These are phyloP conservation scores for Chytridiales sp. DNA, from an alignment of 371 early-diverging fungal genomes.

Conservation along the genomic window DNA sequence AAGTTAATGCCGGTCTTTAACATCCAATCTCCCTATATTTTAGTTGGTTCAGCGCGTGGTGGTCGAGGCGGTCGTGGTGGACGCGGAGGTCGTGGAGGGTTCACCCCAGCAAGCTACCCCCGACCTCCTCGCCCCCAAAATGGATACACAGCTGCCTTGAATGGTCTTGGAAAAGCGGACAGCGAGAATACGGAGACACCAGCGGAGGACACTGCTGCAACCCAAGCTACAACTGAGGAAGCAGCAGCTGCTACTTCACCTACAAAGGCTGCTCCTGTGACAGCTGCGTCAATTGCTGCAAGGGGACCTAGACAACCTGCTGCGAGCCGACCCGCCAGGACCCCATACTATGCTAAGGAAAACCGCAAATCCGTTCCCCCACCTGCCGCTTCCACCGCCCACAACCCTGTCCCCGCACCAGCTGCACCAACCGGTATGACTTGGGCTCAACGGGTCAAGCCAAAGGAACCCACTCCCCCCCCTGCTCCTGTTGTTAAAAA, in stretches of 20 bases:
- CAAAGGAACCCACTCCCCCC: slow-evolving; percentile 53
- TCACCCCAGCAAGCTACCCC: slow-evolving; percentile 8
- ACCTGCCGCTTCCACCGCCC: too few species aligned
- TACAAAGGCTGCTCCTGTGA: too few species aligned
- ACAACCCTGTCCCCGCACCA: slow-evolving; percentile 7
- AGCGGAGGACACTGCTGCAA: slow-evolving; percentile 28
- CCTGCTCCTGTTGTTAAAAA: slow-evolving; percentile 37
- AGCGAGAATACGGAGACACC: slow-evolving; percentile 21
- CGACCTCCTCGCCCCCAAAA: slow-evolving; percentile 25
- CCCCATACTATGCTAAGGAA: too few species aligned
- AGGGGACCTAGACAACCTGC: too few species aligned
- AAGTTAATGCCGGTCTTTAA: too few species aligned
- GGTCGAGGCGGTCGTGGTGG: slow-evolving; percentile 21
- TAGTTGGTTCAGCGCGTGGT: too few species aligned
- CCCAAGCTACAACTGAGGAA: slow-evolving; percentile 6
- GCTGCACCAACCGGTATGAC: slow-evolving; percentile 43
- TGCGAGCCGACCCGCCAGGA: too few species aligned
- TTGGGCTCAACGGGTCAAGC: slow-evolving; percentile 77
- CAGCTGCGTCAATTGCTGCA: too few species aligned
- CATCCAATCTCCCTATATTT: background rate
- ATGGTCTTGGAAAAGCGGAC: slow-evolving; percentile 21
- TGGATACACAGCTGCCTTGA: slow-evolving; percentile 30
- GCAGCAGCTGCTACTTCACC: slow-evolving; percentile 12
- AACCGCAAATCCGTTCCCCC: too few species aligned
- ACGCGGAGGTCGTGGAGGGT: slow-evolving; percentile 11